Base-by-base conservation (phyloP, 108 stramenopile species). In the Fistulifera solaris region DNA sequence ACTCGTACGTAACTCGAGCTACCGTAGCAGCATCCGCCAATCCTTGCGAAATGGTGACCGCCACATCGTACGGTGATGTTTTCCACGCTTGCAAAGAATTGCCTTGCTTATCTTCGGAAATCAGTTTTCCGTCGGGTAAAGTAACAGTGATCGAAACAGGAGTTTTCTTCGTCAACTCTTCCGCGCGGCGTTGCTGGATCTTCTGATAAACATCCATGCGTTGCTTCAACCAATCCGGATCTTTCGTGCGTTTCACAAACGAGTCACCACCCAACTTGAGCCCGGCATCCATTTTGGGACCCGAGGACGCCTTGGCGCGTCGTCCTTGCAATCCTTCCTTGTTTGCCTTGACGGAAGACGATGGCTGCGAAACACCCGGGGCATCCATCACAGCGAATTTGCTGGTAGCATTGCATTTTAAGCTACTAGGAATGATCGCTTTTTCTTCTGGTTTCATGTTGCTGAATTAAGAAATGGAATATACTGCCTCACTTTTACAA, bases 51-150 rank as follows among this genome's bases (percentile, higher is more conserved):
- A 98, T 96, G 57, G 70, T 70, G 35, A 46, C 56, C 11, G 97
- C 99, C 12, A 99, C 92, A 70, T 94, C 93, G 61, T 80, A 87
- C 15, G 99, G 99, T 18, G 96, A 80, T 12, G 80, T 77, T 48
- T 73, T 69, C 66, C 71, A 76, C 0, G 63, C 81, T 76, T 56
- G 54, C 27, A 69, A 72, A 45, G 47, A 24, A 6, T 62, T 54
- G 7, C 58, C 65, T 16, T 71, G 58, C 75, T 88, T 86, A 50
- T 73, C 40, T 23, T 68, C 53, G 16, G 19, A 47, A 42, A 92
- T 47, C 1, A 73, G 76, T 13, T 68, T 93, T 11, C 99, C 99
- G 64, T 98, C 97, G 0, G 99, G 99, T 67, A 99, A 71, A 25
- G 93, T 94, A 47, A 99, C 85, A 18, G 59, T 64, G 54, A 99